Evolutionary conservation across 1,284 basidiomycete genomes (phyloP).

Genomic region (Vanrija pseudolonga): DNA sequence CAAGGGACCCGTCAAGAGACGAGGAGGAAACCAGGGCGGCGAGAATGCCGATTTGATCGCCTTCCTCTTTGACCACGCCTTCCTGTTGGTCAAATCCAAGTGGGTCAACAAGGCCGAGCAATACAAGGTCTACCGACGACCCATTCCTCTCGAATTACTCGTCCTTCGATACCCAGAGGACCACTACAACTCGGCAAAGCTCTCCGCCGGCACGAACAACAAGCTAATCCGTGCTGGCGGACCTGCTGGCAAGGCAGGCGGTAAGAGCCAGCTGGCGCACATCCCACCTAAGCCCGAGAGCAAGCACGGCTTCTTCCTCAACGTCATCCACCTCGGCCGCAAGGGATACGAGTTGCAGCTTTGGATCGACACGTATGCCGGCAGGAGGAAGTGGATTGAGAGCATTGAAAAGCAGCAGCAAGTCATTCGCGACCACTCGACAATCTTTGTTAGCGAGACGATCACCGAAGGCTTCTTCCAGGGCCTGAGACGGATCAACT

Average conservation of each 20-base stretch:
- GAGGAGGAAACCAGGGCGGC: slow-evolving; percentile 64
- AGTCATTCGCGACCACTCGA: slow-evolving; percentile 73
- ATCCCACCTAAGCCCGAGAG: slow-evolving; percentile 59
- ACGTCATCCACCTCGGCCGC: slow-evolving; percentile 87
- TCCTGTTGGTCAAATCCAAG: slow-evolving; percentile 90
- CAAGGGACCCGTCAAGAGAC: slow-evolving; percentile 89
- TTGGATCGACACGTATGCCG: slow-evolving; percentile 83
- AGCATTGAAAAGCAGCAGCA: slow-evolving; percentile 86
- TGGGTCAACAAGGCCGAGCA: slow-evolving; percentile 78
- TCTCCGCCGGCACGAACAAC: slow-evolving; percentile 41
- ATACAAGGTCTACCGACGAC: slow-evolving; percentile 88
- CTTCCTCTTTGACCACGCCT: slow-evolving; percentile 94
- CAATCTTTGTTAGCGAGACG: slow-evolving; percentile 80
- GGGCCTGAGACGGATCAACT: slow-evolving; percentile 80
- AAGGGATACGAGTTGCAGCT: slow-evolving; percentile 90
- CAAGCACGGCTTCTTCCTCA: slow-evolving; percentile 88
- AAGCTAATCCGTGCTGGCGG: slow-evolving; percentile 41
- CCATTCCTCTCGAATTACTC: slow-evolving; percentile 92
- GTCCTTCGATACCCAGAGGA: slow-evolving; percentile 80
- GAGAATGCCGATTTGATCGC: slow-evolving; percentile 86
- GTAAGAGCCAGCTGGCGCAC: slow-evolving; percentile 16
- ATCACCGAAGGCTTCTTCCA: slow-evolving; percentile 85
- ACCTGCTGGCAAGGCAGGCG: slow-evolving; percentile 10
- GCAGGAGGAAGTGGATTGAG: slow-evolving; percentile 93
- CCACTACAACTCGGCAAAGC: slow-evolving; percentile 45